phyloP scores from a whole-genome alignment of 2,329 filamentous ascomycete genomes.

The Phialocephala sp. region DNA sequence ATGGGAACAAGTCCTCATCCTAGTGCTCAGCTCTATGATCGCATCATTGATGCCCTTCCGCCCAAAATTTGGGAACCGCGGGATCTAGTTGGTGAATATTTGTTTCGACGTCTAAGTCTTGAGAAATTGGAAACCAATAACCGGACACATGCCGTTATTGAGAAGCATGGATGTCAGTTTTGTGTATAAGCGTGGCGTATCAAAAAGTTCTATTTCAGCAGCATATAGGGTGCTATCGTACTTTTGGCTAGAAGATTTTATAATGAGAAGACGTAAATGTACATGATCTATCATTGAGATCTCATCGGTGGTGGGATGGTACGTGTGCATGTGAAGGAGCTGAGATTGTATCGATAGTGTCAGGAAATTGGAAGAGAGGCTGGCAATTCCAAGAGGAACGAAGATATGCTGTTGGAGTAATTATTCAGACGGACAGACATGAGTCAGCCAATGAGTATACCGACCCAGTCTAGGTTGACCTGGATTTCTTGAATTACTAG shows the following conservation, averaged over 20 bases:
- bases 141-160: background rate
- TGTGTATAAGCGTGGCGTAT: background rate
- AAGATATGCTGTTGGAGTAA: background rate
- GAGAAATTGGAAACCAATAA: background rate
- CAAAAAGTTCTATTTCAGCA: background rate
- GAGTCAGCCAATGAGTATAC: no score
- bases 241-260: background rate
- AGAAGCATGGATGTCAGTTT: background rate
- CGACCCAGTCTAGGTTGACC: background rate
- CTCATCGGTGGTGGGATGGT: background rate
- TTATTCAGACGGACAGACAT: background rate
- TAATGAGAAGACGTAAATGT: background rate
- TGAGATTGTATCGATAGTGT: background rate
- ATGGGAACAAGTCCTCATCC: no score
- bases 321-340: background rate
- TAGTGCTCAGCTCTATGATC: no score
- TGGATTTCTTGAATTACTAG: background rate
- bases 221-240: background rate
- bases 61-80: no score
- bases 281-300: background rate
- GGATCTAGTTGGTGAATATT: no score
- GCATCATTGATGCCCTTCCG: no score
- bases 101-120: background rate
- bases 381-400: background rate
- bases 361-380: background rate